phyloP scores from a whole-genome alignment of 495 filamentous ascomycete genomes.

The Talaromyces trachyspermus region DNA sequence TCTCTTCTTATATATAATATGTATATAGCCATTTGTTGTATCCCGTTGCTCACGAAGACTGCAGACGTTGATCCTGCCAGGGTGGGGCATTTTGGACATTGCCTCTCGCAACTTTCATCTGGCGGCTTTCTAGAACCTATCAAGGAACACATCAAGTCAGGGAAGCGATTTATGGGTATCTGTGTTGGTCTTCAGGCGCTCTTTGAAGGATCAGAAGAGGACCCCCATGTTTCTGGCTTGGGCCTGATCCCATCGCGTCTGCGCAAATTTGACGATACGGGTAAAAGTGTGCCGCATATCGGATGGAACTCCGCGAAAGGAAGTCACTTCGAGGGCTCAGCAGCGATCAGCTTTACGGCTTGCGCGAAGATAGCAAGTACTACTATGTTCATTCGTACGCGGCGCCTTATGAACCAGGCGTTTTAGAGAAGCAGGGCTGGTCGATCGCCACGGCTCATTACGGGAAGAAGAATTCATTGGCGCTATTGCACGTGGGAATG shows the following conservation, averaged over 20 bases:
- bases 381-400: conserved; percentile 98
- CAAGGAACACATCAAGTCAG: conserved; percentile 67
- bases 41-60: conserved; percentile 14
- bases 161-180: conserved; percentile 96
- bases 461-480: conserved; percentile 89
- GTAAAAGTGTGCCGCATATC: conserved; percentile 93
- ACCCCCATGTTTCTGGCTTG: conserved; percentile 60
- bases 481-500: conserved; percentile 72
- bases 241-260: conserved; percentile 65
- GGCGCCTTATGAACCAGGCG: conserved; percentile 61
- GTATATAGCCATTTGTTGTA: too few species aligned
- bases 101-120: conserved; percentile 68
- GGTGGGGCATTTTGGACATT: conserved; percentile 98
- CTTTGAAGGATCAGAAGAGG: conserved; percentile 78
- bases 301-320: conserved; percentile 89
- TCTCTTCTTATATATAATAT: conserved; percentile 2
- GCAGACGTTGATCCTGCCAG: conserved; percentile 85
- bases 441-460: conserved; percentile 81
- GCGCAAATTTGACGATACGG: conserved; percentile 62
- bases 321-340: conserved; percentile 35
- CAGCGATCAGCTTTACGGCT: conserved; percentile 58
- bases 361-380: conserved; percentile 79
- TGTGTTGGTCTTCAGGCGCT: conserved; percentile 91
- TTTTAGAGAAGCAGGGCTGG: conserved; percentile 75
- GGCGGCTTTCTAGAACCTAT: conserved; percentile 79